These are phyloP conservation scores for Leccinellum rugosiceps DNA, from an alignment of 768 basidiomycete species.

Conservation along the genomic window DNA sequence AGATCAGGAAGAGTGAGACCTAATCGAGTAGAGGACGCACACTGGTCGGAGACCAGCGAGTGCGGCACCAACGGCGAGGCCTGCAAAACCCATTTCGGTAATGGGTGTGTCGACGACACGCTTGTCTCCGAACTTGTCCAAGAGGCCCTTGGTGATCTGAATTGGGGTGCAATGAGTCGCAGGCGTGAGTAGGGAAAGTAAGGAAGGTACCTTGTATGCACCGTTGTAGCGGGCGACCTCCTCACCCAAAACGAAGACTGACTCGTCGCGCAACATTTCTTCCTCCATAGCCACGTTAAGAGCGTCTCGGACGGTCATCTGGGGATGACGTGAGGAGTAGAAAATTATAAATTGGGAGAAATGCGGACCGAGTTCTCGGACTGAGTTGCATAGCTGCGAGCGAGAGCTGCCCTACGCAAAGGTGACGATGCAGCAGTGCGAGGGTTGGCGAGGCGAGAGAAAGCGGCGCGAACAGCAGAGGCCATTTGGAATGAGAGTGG, in stretches of 20 bases:
- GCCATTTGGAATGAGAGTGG: slow-evolving; percentile 43
- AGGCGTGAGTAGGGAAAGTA: background rate
- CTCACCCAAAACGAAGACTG: slow-evolving; percentile 93
- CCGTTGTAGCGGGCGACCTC: slow-evolving; percentile 99
- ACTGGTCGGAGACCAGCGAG: slow-evolving; percentile 92
- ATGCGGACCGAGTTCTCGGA: slow-evolving; percentile 47
- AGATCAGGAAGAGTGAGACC: slow-evolving; percentile 7
- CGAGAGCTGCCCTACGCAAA: slow-evolving; percentile 40
- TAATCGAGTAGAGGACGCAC: slow-evolving; percentile 39
- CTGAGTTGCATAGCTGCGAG: slow-evolving; percentile 65
- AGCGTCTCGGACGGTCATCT: slow-evolving; percentile 99
- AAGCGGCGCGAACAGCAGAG: slow-evolving; percentile 46
- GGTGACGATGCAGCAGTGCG: slow-evolving; percentile 42
- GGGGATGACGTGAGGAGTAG: slow-evolving; percentile 11
- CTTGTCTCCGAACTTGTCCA: slow-evolving; percentile 99
- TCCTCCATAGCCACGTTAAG: slow-evolving; percentile 99
- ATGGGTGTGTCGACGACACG: slow-evolving; percentile 97
- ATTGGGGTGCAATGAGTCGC: slow-evolving; percentile 8
- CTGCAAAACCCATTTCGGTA: slow-evolving; percentile 98
- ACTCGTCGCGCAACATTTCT: slow-evolving; percentile 96
- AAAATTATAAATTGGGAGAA: slow-evolving; percentile 13
- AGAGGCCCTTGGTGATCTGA: slow-evolving; percentile 94
- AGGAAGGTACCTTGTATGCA: slow-evolving; percentile 78
- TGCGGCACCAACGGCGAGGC: slow-evolving; percentile 92
- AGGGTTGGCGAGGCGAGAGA: slow-evolving; percentile 57